Conservation (phyloP, 1,284 basidiomycete genomes). For the Mycosarcoma maydis region DNA sequence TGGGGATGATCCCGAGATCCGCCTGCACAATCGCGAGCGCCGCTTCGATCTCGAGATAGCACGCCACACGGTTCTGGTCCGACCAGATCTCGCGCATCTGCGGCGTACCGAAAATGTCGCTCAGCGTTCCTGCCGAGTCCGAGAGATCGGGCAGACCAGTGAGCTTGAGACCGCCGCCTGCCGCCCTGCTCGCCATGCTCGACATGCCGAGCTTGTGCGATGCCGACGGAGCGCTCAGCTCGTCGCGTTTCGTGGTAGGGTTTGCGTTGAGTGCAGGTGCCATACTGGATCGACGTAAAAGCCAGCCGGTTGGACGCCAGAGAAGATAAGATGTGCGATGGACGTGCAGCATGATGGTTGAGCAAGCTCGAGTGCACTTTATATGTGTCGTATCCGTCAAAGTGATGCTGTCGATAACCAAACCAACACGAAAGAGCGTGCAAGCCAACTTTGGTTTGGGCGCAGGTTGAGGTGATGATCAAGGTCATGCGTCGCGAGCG, state of each 20-base stretch:
- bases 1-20: not conserved
- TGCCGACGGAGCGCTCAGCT: not conserved
- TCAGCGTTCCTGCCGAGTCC: slow-evolving; percentile 1
- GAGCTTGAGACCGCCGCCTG: not conserved
- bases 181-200: not conserved
- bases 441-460: too few relatives aligned
- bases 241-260: not conserved
- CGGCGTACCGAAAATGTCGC: slow-evolving; percentile 1
- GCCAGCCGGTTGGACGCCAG: not conserved
- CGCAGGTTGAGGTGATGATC: too few relatives aligned
- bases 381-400: too few relatives aligned
- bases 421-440: too few relatives aligned
- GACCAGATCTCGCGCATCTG: slow-evolving; percentile 5
- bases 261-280: not conserved
- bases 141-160: slow-evolving; percentile 2
- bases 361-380: too few relatives aligned
- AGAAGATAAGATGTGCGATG: not conserved
- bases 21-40: not conserved
- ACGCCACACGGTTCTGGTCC: slow-evolving; percentile 4
- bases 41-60: slow-evolving; percentile 6
- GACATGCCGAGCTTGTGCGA: not conserved
- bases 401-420: too few relatives aligned
- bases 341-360: not conserved
- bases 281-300: not conserved
- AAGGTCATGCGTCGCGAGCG: too few relatives aligned